Percentiles rank a stretch among this genome's conserved stretches.
phyloP scores from a whole-genome alignment of 2,329 filamentous ascomycete genomes.

The Rhytidhysteron rufulum region DNA sequence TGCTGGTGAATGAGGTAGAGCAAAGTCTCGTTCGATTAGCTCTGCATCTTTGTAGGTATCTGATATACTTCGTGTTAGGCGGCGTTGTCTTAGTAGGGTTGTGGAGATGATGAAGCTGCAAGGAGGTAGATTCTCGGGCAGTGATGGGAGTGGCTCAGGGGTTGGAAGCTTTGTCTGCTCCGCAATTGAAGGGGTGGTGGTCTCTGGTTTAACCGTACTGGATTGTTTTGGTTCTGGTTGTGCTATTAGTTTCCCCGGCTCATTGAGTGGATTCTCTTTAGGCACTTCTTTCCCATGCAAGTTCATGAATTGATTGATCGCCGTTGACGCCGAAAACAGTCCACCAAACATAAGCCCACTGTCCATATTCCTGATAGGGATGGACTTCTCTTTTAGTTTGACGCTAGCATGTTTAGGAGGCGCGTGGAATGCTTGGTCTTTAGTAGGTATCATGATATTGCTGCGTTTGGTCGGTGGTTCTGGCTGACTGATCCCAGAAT shows the following conservation, averaged over 20 bases:
- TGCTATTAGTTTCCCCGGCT: not conserved
- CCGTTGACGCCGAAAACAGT: constrained; percentile 38
- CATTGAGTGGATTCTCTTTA: not conserved
- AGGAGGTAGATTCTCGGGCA: constrained; percentile 16
- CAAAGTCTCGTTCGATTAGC: constrained; percentile 61
- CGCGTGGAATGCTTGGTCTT: not conserved
- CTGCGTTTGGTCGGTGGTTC: not conserved
- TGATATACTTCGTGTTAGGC: constrained; percentile 50
- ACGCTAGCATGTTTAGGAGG: not conserved
- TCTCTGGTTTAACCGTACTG: not conserved
- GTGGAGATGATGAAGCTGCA: constrained; percentile 53
- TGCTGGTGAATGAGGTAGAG: constrained; percentile 16
- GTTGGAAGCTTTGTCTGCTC: not conserved
- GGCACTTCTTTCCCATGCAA: constrained; percentile 34
- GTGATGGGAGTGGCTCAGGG: constrained; percentile 20
- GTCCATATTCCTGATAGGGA: not conserved
- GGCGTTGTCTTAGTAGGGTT: constrained; percentile 41
- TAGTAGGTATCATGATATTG: not conserved
- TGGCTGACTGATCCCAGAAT: not conserved
- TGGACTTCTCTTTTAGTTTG: not conserved
- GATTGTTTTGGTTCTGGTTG: not conserved
- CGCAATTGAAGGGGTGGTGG: not conserved
- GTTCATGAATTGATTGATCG: constrained; percentile 51
- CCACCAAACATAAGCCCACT: constrained; percentile 30
- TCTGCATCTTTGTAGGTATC: constrained; percentile 46